Conservation (phyloP, 2,329 filamentous ascomycete genomes). For the Penicillium palitans region DNA sequence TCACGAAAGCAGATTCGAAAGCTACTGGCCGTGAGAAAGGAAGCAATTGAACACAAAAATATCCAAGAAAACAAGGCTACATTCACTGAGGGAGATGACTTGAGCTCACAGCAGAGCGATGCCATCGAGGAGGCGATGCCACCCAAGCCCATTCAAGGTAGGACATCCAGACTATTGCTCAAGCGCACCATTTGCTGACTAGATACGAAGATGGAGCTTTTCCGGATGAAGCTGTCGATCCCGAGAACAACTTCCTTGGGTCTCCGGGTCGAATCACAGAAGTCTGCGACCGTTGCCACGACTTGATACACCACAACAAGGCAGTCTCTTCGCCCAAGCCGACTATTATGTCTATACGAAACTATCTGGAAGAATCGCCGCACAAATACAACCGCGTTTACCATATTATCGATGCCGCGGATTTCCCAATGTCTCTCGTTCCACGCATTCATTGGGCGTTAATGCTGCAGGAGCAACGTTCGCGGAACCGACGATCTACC, state of each 20-base stretch:
- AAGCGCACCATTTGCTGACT: constrained; percentile 3
- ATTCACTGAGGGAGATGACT: constrained; percentile 3
- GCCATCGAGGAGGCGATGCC: neutral
- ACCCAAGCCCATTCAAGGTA: constrained; percentile 21
- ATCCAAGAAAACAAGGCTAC: constrained; percentile 21
- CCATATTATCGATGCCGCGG: constrained; percentile 89
- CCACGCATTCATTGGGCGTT: constrained; percentile 72
- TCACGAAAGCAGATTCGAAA: constrained; percentile 51
- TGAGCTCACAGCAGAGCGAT: neutral
- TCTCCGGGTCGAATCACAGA: constrained; percentile 20
- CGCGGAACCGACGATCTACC: constrained; percentile 75
- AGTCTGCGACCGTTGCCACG: constrained; percentile 84
- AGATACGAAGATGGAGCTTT: constrained; percentile 22
- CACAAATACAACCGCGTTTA: constrained; percentile 93
- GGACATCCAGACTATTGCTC: neutral
- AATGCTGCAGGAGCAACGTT: constrained; percentile 70
- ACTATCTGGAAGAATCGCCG: constrained; percentile 84
- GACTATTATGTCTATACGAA: constrained; percentile 73
- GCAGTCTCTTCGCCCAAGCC: constrained; percentile 77
- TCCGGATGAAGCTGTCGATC: constrained; percentile 23
- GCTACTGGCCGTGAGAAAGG: constrained; percentile 28
- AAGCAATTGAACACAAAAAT: constrained; percentile 11
- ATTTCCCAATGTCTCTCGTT: constrained; percentile 92
- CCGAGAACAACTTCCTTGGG: constrained; percentile 24
- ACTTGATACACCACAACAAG: constrained; percentile 71